phyloP scores from a whole-genome alignment of 306 rosid genomes.

The Quercus wislizeni region DNA sequence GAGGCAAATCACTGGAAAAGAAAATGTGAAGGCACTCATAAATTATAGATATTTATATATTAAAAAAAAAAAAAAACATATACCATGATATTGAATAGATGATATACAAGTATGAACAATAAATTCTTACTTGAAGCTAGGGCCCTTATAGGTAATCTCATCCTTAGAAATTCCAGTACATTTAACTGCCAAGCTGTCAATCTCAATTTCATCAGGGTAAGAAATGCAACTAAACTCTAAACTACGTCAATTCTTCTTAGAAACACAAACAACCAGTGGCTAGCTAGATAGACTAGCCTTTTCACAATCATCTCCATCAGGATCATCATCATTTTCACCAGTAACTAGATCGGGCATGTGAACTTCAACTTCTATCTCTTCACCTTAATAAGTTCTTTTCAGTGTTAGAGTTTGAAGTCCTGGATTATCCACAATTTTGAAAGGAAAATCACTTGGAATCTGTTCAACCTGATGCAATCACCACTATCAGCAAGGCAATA shows the following conservation, averaged over 20 bases:
- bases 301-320: constrained; percentile 30
- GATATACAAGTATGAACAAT: background rate
- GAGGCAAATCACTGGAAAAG: constrained; percentile 64
- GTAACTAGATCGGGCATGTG: constrained; percentile 88
- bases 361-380: constrained; percentile 74
- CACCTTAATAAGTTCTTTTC: constrained; percentile 66
- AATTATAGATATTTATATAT: background rate
- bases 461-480: constrained; percentile 48
- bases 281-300: constrained; percentile 52
- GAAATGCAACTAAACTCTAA: constrained; percentile 74
- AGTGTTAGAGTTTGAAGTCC: constrained; percentile 65
- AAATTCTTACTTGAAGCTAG: constrained; percentile 72
- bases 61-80: background rate
- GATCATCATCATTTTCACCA: constrained; percentile 40
- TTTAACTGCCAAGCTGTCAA: constrained; percentile 70
- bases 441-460: constrained; percentile 62
- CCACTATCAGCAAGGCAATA: background rate
- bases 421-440: constrained; percentile 60
- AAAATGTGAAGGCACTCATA: background rate
- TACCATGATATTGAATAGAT: background rate
- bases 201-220: constrained; percentile 68
- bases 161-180: constrained; percentile 57
- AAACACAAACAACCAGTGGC: constrained; percentile 65
- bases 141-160: constrained; percentile 79
- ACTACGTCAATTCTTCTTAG: constrained; percentile 59